Evolutionary conservation across 169 alveolate genomes (phyloP).

Genomic region (Plasmodium knowlesi): DNA sequence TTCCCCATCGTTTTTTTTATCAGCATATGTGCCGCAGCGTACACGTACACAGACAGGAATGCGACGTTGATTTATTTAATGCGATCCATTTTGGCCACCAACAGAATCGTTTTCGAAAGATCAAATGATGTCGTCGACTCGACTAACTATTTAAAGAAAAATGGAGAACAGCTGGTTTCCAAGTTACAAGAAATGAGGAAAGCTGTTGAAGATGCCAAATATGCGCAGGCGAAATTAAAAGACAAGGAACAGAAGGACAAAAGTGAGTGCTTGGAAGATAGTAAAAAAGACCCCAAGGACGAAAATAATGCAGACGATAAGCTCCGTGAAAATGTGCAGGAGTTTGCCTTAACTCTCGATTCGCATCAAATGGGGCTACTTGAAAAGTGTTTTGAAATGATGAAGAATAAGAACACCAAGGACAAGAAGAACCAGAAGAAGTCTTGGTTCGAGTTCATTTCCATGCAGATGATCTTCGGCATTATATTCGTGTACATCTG

Average conservation of each 20-base stretch:
- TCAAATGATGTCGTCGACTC: conserved; percentile 59
- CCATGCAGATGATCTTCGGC: conserved; percentile 68
- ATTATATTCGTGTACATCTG: conserved; percentile 70
- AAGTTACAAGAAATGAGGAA: conserved; percentile 68
- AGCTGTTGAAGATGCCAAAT: background rate
- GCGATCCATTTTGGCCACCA: conserved; percentile 69
- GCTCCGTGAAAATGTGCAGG: conserved; percentile 26
- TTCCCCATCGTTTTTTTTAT: conserved; percentile 67
- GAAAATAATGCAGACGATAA: background rate
- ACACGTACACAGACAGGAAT: conserved; percentile 62
- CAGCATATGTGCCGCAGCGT: conserved; percentile 60
- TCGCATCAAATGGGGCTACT: conserved; percentile 67
- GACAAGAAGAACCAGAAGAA: conserved; percentile 41
- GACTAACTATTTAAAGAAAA: conserved; percentile 58
- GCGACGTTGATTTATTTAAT: conserved; percentile 58
- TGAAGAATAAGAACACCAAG: conserved; percentile 36
- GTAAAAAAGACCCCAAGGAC: conserved; percentile 21
- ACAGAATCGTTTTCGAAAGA: conserved; percentile 65
- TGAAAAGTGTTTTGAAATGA: conserved; percentile 60
- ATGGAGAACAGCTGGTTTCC: conserved; percentile 39
- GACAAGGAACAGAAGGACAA: background rate
- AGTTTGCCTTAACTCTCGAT: conserved; percentile 62
- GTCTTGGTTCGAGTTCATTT: conserved; percentile 72
- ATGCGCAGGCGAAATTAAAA: background rate
- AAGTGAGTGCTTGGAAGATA: conserved; percentile 16